These are phyloP conservation scores for Senna tora DNA, from an alignment of 306 rosid species.

Conservation along the genomic window DNA sequence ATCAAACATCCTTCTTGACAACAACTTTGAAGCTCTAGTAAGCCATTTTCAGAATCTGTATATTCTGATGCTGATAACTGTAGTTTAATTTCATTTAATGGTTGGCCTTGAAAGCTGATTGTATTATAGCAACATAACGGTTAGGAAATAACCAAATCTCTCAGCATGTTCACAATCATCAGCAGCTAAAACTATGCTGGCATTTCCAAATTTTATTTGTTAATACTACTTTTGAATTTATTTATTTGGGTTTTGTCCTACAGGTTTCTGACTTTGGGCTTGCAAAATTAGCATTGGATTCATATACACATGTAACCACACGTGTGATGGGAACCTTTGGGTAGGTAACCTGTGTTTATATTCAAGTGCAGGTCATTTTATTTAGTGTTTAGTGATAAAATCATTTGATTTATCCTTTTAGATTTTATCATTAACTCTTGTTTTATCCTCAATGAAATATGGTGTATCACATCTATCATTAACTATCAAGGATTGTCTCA, in stretches of 20 bases:
- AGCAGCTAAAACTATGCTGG: slow-evolving; percentile 11
- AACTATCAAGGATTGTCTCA: background rate
- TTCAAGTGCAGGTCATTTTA: slow-evolving; percentile 9
- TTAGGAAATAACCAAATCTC: slow-evolving; percentile 7
- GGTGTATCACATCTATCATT: slow-evolving; percentile 4
- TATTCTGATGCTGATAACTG: slow-evolving; percentile 4
- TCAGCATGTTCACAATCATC: slow-evolving; percentile 5
- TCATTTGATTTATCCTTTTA: background rate
- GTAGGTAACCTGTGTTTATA: slow-evolving; percentile 48
- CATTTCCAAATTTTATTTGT: slow-evolving; percentile 23
- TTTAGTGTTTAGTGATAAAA: slow-evolving; percentile 18
- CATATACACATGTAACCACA: slow-evolving; percentile 90
- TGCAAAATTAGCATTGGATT: slow-evolving; percentile 86
- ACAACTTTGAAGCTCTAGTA: slow-evolving; percentile 90
- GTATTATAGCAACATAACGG: slow-evolving; percentile 16
- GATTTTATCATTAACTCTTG: background rate
- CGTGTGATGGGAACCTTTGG: slow-evolving; percentile 99
- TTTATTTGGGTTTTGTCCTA: slow-evolving; percentile 37
- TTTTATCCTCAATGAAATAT: background rate
- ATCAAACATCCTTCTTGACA: slow-evolving; percentile 91
- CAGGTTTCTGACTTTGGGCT: slow-evolving; percentile 99
- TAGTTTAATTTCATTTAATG: slow-evolving; percentile 12
- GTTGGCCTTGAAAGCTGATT: slow-evolving; percentile 27
- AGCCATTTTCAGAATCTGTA: slow-evolving; percentile 37
- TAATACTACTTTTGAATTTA: slow-evolving; percentile 1